These are phyloP conservation scores for Pythium insidiosum DNA, from an alignment of 352 stramenopile species.

Conservation along the genomic window DNA sequence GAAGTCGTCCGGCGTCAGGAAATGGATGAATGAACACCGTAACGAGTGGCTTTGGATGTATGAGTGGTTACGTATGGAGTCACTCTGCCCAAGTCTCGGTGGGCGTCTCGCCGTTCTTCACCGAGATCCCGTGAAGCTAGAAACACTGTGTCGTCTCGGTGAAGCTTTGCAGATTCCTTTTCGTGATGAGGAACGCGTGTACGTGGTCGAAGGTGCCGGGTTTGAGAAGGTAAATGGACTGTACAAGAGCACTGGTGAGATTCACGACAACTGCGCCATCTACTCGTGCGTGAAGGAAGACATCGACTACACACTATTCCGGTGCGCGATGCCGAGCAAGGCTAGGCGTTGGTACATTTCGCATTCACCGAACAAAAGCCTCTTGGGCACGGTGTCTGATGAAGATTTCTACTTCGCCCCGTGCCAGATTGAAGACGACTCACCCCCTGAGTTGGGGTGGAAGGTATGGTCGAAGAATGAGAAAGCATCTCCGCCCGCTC, in stretches of 20 bases:
- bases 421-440: constrained; percentile 75
- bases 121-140: constrained; percentile 67
- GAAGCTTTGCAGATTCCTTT: constrained; percentile 56
- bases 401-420: constrained; percentile 86
- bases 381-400: constrained; percentile 79
- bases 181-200: constrained; percentile 72
- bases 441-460: constrained; percentile 69
- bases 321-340: constrained; percentile 97
- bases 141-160: constrained; percentile 57
- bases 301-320: constrained; percentile 92
- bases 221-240: constrained; percentile 90
- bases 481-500: constrained; percentile 51
- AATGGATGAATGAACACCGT: constrained; percentile 47
- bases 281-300: constrained; percentile 53
- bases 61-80: constrained; percentile 84
- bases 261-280: constrained; percentile 71
- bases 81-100: constrained; percentile 67
- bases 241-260: constrained; percentile 83
- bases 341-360: constrained; percentile 98
- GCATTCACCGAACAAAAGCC: constrained; percentile 87
- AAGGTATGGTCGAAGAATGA: constrained; percentile 85
- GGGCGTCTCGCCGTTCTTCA: constrained; percentile 51
- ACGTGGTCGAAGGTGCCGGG: constrained; percentile 86
- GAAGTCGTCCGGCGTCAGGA: constrained; percentile 43
- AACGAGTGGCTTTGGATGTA: constrained; percentile 79